A percentile compares a stretch with the other conserved stretches of the same genome.
phyloP scores from a whole-genome alignment of 768 basidiomycete species.

The Calvatia gigantea region DNA sequence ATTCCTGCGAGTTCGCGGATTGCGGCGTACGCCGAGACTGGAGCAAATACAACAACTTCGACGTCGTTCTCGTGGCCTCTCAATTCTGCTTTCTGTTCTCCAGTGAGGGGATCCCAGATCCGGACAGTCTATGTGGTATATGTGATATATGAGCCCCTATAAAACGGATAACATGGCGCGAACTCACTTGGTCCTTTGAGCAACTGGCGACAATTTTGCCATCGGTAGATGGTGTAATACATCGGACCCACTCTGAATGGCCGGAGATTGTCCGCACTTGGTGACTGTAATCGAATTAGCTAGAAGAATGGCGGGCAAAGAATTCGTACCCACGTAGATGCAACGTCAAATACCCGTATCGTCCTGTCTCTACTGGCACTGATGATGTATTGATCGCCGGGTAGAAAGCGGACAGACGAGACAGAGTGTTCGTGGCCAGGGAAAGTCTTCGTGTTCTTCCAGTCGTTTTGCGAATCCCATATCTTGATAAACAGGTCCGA shows the following conservation, averaged over 20 bases:
- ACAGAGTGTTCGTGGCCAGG: constrained; percentile 91
- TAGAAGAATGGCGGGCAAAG: constrained; percentile 1
- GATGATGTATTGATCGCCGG: constrained; percentile 78
- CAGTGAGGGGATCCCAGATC: constrained; percentile 69
- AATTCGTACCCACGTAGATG: constrained; percentile 62
- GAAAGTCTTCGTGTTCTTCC: constrained; percentile 84
- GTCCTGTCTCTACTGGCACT: constrained; percentile 87
- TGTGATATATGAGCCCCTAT: constrained; percentile 21
- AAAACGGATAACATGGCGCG: not conserved
- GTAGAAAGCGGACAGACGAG: constrained; percentile 81
- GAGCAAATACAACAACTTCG: constrained; percentile 80
- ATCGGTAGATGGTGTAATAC: constrained; percentile 61
- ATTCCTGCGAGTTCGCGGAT: constrained; percentile 76
- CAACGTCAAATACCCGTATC: constrained; percentile 83
- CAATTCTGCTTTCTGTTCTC: constrained; percentile 78
- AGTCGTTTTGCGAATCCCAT: constrained; percentile 89
- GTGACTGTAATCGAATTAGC: constrained; percentile 43
- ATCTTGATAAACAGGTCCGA: constrained; percentile 90
- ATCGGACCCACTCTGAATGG: constrained; percentile 86
- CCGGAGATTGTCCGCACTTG: constrained; percentile 72
- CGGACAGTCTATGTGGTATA: constrained; percentile 63
- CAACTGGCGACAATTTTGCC: constrained; percentile 74
- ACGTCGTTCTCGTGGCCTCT: constrained; percentile 87
- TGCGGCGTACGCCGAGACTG: constrained; percentile 66
- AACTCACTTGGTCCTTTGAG: constrained; percentile 81